These are phyloP conservation scores for Candida palmyrensis DNA, from an alignment of 805 yeast species.

Conservation along the genomic window DNA sequence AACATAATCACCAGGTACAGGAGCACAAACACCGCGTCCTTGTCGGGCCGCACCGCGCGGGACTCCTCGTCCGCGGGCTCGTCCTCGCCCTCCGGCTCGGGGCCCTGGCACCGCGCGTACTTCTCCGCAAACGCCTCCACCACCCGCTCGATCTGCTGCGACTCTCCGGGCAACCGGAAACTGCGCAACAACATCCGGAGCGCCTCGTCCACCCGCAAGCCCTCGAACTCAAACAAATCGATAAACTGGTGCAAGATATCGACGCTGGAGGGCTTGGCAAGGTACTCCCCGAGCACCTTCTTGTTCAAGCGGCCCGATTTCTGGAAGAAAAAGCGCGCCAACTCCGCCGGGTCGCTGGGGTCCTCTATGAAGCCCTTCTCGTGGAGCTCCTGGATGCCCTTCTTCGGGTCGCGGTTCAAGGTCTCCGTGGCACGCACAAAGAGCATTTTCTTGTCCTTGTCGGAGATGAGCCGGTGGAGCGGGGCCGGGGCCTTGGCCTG, in stretches of 20 bases:
- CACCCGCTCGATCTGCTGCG: conserved; percentile 92
- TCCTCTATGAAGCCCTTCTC: conserved; percentile 58
- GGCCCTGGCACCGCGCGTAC: conserved; percentile 61
- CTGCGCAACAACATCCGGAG: conserved; percentile 73
- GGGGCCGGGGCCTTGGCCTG: conserved; percentile 1
- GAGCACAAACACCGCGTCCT: conserved; percentile 83
- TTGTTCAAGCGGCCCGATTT: conserved; percentile 83
- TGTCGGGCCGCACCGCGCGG: conserved; percentile 59
- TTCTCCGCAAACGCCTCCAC: conserved; percentile 82
- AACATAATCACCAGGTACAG: conserved; percentile 91
- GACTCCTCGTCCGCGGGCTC: conserved; percentile 14
- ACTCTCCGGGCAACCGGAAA: conserved; percentile 94
- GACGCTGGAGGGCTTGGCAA: conserved; percentile 70
- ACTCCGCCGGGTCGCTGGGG: conserved; percentile 45
- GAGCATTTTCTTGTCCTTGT: conserved; percentile 58
- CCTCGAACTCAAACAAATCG: conserved; percentile 65
- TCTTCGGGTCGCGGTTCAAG: conserved; percentile 75
- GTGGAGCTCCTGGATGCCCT: conserved; percentile 64
- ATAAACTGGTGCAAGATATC: conserved; percentile 62
- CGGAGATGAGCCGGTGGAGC: conserved; percentile 8
- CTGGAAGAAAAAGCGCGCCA: conserved; percentile 72
- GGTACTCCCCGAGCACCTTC: conserved; percentile 76
- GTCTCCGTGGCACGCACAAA: conserved; percentile 70
- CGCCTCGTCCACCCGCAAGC: conserved; percentile 88
- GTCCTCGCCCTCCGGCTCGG: conserved; percentile 8